These are phyloP conservation scores for Metarhizium sp. DNA, from an alignment of 2,329 filamentous ascomycete species.

Conservation along the genomic window DNA sequence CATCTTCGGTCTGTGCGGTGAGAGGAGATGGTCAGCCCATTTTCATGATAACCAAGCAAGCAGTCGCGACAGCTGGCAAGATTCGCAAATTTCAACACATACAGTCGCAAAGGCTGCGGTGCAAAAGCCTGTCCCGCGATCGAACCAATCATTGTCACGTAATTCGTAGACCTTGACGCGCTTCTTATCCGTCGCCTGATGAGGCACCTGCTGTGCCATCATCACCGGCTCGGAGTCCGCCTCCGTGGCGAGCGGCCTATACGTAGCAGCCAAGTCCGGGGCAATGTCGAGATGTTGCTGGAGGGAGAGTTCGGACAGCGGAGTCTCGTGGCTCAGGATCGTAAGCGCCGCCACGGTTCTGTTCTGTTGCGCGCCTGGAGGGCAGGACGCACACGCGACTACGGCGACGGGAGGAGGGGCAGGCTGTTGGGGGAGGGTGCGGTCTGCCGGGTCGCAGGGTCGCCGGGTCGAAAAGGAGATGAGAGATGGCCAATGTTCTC, in stretches of 20 bases:
- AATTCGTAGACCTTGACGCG: conserved; percentile 99
- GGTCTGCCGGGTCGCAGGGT: conserved; percentile 1
- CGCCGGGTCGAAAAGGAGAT: not conserved
- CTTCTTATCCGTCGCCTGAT: conserved; percentile 56
- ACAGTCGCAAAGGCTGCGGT: conserved; percentile 67
- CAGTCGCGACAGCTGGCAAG: not conserved
- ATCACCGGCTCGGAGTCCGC: conserved; percentile 53
- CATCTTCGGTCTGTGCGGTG: conserved; percentile 39
- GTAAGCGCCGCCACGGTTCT: conserved; percentile 49
- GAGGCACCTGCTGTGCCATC: conserved; percentile 64
- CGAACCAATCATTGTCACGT: conserved; percentile 98
- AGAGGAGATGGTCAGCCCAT: not conserved
- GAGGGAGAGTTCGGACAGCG: conserved; percentile 44
- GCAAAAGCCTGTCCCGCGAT: conserved; percentile 93
- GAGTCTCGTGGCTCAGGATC: conserved; percentile 40
- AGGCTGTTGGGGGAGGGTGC: not conserved
- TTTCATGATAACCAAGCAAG: not conserved
- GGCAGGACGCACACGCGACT: conserved; percentile 8
- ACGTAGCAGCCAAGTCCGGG: conserved; percentile 41
- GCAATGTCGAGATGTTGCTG: conserved; percentile 51
- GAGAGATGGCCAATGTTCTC: not conserved
- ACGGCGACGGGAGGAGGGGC: not conserved
- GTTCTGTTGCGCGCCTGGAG: conserved; percentile 19
- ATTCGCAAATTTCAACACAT: conserved; percentile 26
- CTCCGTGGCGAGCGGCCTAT: conserved; percentile 38